phyloP scores from a whole-genome alignment of 768 basidiomycete genomes.

The Termitomyces sp. region DNA sequence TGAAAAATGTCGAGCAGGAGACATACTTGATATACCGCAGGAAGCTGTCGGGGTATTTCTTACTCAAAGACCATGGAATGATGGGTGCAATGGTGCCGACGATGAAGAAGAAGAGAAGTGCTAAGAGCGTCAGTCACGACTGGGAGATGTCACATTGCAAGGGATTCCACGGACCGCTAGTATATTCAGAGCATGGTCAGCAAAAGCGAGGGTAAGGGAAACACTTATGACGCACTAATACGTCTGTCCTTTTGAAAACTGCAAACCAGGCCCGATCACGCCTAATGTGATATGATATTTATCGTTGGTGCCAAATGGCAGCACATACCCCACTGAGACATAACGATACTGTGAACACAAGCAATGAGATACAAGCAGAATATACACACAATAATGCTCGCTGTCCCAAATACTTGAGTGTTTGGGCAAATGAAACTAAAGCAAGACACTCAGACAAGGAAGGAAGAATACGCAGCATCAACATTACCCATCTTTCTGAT shows the following conservation, averaged over 20 bases:
- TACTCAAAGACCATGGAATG: constrained; percentile 50
- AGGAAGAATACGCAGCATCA: background rate
- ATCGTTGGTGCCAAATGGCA: background rate
- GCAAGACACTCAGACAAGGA: background rate
- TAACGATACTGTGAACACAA: constrained; percentile 6
- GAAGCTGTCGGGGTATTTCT: constrained; percentile 53
- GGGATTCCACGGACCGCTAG: background rate
- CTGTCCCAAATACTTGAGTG: constrained; percentile 48
- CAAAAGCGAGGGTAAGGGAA: background rate
- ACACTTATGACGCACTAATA: constrained; percentile 40
- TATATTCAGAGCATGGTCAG: background rate
- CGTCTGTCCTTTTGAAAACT: constrained; percentile 48
- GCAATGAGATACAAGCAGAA: too few species aligned
- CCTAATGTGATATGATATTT: constrained; percentile 27
- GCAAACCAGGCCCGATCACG: constrained; percentile 53
- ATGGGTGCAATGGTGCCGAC: constrained; percentile 57
- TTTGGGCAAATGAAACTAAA: constrained; percentile 44
- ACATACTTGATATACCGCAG: constrained; percentile 60
- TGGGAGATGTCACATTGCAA: background rate
- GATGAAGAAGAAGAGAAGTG: constrained; percentile 65
- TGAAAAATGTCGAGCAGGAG: background rate
- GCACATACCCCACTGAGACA: constrained; percentile 17
- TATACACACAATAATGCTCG: constrained; percentile 50
- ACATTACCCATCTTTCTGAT: constrained; percentile 37
- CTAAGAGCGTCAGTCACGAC: constrained; percentile 18